These are phyloP conservation scores for Leccinum laetum DNA, from an alignment of 1,284 basidiomycete genomes.

Conservation along the genomic window DNA sequence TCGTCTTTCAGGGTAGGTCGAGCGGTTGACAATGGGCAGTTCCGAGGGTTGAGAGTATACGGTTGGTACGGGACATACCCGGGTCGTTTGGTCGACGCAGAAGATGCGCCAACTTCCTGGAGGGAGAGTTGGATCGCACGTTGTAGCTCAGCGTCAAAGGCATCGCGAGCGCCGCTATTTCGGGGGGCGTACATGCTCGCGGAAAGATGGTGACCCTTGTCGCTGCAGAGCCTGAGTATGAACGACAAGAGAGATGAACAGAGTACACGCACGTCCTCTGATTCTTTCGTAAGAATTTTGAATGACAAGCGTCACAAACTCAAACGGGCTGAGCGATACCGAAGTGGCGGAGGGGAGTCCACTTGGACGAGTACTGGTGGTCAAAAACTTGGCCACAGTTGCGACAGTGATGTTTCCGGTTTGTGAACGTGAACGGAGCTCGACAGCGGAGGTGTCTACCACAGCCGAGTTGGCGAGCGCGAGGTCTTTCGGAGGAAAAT, in stretches of 20 bases:
- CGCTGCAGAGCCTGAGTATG: constrained; percentile 24
- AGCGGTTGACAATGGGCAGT: constrained; percentile 68
- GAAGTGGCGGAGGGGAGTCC: constrained; percentile 87
- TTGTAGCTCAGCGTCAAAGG: constrained; percentile 88
- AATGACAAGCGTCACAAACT: constrained; percentile 91
- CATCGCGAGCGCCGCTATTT: constrained; percentile 57
- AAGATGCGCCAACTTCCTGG: constrained; percentile 63
- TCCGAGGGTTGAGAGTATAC: constrained; percentile 65
- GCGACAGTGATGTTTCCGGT: constrained; percentile 97
- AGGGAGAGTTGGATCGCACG: constrained; percentile 93
- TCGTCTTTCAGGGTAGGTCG: constrained; percentile 40
- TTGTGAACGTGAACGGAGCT: constrained; percentile 91
- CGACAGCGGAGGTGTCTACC: constrained; percentile 92
- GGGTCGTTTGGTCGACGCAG: constrained; percentile 46
- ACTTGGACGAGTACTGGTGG: constrained; percentile 89
- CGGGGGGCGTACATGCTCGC: constrained; percentile 49
- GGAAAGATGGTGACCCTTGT: constrained; percentile 51
- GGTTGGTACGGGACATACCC: constrained; percentile 71
- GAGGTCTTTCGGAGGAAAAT: constrained; percentile 81
- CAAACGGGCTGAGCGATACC: constrained; percentile 94
- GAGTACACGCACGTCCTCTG: constrained; percentile 43
- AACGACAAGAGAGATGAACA: neutral
- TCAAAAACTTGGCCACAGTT: constrained; percentile 99
- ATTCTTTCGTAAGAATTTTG: constrained; percentile 66
- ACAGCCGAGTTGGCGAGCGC: constrained; percentile 72